Conservation (phyloP, 192 early-diverging fungal species). For the Coemansia umbellata region DNA sequence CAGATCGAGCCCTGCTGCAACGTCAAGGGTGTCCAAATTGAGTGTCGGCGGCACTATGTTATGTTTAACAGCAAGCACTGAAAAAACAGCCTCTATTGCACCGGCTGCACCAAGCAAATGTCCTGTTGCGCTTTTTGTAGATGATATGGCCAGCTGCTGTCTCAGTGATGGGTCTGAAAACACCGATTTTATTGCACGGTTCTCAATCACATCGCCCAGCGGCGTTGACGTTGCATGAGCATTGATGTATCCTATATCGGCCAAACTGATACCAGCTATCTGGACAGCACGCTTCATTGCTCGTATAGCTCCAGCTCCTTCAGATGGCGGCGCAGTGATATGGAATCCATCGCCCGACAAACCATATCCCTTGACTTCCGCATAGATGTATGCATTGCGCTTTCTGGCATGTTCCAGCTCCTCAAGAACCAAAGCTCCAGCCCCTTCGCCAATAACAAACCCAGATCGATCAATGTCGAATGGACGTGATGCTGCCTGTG, state of each 20-base stretch:
- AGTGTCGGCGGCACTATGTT: constrained; percentile 78
- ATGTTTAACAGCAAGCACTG: constrained; percentile 70
- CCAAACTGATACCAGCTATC: constrained; percentile 54
- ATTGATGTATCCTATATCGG: constrained; percentile 83
- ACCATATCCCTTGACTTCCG: constrained; percentile 86
- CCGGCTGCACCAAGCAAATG: constrained; percentile 96
- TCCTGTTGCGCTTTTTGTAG: constrained; percentile 88
- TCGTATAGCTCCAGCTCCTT: constrained; percentile 79
- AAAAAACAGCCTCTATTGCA: constrained; percentile 87
- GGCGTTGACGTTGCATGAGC: constrained; percentile 91
- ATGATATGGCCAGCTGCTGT: constrained; percentile 66
- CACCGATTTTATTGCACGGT: constrained; percentile 74
- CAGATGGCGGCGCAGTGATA: constrained; percentile 86
- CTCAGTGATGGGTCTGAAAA: constrained; percentile 52
- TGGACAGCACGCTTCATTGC: constrained; percentile 83
- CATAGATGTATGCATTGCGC: constrained; percentile 87
- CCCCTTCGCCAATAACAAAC: constrained; percentile 94
- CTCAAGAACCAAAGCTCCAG: constrained; percentile 85
- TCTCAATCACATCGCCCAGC: constrained; percentile 82
- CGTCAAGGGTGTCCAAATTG: constrained; percentile 61
- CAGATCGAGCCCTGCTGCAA: constrained; percentile 60
- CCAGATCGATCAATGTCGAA: constrained; percentile 85
- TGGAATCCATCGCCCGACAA: constrained; percentile 89
- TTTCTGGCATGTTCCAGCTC: constrained; percentile 80
- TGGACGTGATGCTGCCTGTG: constrained; percentile 78